Evolutionary conservation across 2,329 filamentous ascomycete genomes (phyloP), one percentile per base, ranked within the genome.

Genomic region (Eutypella sp.): DNA sequence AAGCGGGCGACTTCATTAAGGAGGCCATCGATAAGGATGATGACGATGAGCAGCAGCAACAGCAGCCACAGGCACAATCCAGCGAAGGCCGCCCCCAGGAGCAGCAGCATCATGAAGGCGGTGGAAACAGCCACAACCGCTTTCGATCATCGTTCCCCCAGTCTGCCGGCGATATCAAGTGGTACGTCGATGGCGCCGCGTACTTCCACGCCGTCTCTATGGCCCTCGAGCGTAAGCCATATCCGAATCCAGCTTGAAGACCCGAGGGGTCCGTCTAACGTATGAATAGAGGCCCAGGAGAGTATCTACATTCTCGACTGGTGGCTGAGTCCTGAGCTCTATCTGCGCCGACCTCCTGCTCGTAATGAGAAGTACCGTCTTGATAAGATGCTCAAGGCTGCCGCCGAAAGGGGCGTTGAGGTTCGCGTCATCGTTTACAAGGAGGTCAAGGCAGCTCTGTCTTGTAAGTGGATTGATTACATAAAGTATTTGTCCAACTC

Each of bases 361-460:
- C 78, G 80, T 61, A 90, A 95, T 66, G 84, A 95, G 64, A 75
- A 85, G 56, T 96, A 95, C 63, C 83, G 90, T 5, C 71, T 96
- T 33, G 90, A 96, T 66, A 79, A 82, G 41, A 84, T 95, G 82
- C 78, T 96, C 40, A 78, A 86, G 57, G 84, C 84, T 45, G 90
- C 89, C 8, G 89, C 91, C 22, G 78, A 92, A 67, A 81, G 90
- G 37, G 91, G 90, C 36, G 90, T 96, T 39, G 81, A 85, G 56
- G 75, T 96, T 56, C 85, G 91, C 57, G 76, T 95, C 42, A 90
- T 96, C 44, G 88, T 96, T 10, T 96, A 96, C 71, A 96, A 95
- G 68, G 91, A 96, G 68, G 87, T 92, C 7, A 81, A 86, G 3
- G 85, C 89, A 59, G 87, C 89, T 33, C 69, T 95, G 58, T 90